Percentiles rank a stretch among this genome's conserved stretches.
Conservation (phyloP, 441 rosid species). For the Populus hybrid region DNA sequence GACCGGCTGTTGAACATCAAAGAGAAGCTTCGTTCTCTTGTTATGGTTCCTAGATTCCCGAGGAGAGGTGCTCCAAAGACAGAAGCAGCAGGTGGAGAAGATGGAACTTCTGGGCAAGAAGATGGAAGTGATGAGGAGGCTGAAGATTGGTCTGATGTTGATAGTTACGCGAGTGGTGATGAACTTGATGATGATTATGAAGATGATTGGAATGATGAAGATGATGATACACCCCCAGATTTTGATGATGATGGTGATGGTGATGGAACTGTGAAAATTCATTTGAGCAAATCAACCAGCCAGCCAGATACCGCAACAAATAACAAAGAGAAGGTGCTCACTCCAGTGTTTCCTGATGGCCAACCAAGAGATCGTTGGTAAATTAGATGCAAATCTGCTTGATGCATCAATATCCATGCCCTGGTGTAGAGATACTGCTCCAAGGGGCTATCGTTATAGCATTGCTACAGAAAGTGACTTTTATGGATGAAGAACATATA, state of each 20-base stretch:
- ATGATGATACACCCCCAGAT: constrained; percentile 71
- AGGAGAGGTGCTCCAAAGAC: constrained; percentile 37
- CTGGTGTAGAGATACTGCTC: not conserved
- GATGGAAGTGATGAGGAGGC: constrained; percentile 43
- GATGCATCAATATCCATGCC: not conserved
- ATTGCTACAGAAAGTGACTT: not conserved
- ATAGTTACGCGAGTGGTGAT: constrained; percentile 43
- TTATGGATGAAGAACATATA: not conserved
- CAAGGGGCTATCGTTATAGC: constrained; percentile 1
- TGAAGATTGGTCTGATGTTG: constrained; percentile 75
- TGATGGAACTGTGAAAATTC: constrained; percentile 37
- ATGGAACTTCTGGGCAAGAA: constrained; percentile 33
- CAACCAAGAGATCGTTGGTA: constrained; percentile 79
- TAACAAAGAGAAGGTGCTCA: constrained; percentile 40
- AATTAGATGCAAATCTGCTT: constrained; percentile 16
- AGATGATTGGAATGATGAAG: constrained; percentile 51
- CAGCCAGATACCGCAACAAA: constrained; percentile 27
- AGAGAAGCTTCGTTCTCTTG: constrained; percentile 81
- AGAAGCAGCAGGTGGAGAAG: constrained; percentile 35
- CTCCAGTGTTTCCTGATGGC: constrained; percentile 71
- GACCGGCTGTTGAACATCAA: constrained; percentile 74
- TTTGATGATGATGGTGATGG: constrained; percentile 68
- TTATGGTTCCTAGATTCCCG: constrained; percentile 59
- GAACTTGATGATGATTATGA: constrained; percentile 33
- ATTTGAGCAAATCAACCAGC: constrained; percentile 31